These are phyloP conservation scores for Penicillium paxilli DNA, from an alignment of 495 filamentous ascomycete species.

Conservation along the genomic window DNA sequence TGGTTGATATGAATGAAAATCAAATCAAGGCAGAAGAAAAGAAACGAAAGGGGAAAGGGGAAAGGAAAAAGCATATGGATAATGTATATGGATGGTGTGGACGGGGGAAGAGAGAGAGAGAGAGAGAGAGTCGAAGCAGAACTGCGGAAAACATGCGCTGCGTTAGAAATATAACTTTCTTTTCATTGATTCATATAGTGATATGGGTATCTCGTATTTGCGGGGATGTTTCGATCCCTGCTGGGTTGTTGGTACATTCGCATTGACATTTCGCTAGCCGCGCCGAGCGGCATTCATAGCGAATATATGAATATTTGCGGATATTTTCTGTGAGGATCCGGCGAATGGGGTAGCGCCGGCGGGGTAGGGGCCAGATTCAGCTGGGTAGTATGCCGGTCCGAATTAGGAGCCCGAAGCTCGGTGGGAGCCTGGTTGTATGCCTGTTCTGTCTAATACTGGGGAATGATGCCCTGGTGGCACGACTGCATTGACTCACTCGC, in stretches of 20 bases:
- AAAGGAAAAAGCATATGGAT: not conserved
- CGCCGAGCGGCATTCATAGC: too few relatives aligned
- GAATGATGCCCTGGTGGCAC: not conserved
- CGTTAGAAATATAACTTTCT: not conserved
- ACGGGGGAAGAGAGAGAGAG: not conserved
- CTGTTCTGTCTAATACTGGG: not conserved
- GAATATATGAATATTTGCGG: too few relatives aligned
- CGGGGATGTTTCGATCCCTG: not conserved
- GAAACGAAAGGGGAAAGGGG: not conserved
- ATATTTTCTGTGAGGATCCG: not conserved
- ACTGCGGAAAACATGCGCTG: not conserved
- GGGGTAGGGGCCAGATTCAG: not conserved
- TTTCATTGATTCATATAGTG: constrained; percentile 20
- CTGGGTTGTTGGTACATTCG: constrained; percentile 6
- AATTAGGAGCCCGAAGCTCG: not conserved
- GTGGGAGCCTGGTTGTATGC: not conserved
- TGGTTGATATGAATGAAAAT: too few relatives aligned
- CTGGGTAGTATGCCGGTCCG: not conserved
- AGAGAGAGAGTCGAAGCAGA: not conserved
- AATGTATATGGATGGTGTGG: too few relatives aligned
- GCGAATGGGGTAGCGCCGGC: not conserved
- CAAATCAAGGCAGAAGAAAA: too few relatives aligned
- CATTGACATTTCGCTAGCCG: not conserved
- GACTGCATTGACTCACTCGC: not conserved
- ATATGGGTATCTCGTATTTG: constrained; percentile 16